These are phyloP conservation scores for Kwoniella bestiolae DNA, from an alignment of 768 basidiomycete genomes.

Conservation along the genomic window DNA sequence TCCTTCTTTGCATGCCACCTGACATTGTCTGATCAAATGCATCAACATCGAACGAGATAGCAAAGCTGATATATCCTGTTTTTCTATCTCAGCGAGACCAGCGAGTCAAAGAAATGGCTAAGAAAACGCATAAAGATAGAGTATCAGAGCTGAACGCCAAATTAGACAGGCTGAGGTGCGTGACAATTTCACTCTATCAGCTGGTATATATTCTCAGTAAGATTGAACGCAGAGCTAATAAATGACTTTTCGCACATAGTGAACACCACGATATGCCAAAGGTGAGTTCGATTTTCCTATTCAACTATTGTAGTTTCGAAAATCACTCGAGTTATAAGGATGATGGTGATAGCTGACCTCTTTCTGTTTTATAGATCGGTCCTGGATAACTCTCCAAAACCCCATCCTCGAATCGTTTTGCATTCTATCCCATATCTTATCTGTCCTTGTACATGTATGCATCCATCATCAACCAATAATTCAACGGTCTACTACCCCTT, in stretches of 20 bases:
- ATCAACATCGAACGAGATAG: too few relatives aligned
- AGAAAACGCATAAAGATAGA: conserved; percentile 55
- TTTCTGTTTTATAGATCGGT: conserved; percentile 37
- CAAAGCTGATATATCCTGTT: not conserved
- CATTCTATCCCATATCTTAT: not conserved
- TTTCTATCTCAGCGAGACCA: conserved; percentile 37
- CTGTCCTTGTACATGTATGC: not conserved
- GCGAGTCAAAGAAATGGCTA: conserved; percentile 46
- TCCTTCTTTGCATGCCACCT: too few relatives aligned
- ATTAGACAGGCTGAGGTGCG: conserved; percentile 51
- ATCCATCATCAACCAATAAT: not conserved
- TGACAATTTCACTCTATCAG: conserved; percentile 8
- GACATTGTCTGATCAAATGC: too few relatives aligned
- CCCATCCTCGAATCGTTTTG: not conserved
- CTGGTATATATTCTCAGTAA: not conserved
- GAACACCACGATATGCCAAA: conserved; percentile 58
- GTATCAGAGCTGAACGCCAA: conserved; percentile 53
- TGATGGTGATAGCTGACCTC: not conserved
- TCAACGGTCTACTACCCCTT: too few relatives aligned
- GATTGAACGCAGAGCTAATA: too few relatives aligned
- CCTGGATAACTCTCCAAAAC: conserved; percentile 35
- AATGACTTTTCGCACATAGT: too few relatives aligned
- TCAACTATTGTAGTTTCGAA: too few relatives aligned
- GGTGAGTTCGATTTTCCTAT: conserved; percentile 31
- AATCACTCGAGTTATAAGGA: too few relatives aligned